Conservation (phyloP, 306 rosid species). For the Lathyrus oleraceus region DNA sequence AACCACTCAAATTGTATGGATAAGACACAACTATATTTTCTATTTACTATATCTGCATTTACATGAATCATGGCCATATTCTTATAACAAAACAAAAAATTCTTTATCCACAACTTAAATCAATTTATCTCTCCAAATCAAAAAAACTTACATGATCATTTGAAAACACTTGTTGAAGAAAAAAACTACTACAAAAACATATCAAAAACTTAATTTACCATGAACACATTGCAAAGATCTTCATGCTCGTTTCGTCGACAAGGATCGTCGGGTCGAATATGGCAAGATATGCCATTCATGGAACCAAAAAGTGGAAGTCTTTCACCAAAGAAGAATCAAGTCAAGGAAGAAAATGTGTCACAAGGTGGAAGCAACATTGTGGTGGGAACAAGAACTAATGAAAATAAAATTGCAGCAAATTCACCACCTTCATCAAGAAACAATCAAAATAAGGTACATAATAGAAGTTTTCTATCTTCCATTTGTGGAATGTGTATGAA, state of each 20-base stretch:
- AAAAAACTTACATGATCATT: conserved; percentile 2
- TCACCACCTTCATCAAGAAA: conserved; percentile 36
- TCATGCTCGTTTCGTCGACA: conserved; percentile 65
- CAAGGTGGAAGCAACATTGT: conserved; percentile 10
- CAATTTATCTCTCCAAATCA: conserved; percentile 1
- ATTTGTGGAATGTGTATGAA: conserved; percentile 55
- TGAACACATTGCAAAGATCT: conserved; percentile 65
- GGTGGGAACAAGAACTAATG: conserved; percentile 23
- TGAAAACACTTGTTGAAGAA: conserved; percentile 12
- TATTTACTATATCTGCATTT: conserved; percentile 37
- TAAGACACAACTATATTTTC: neutral
- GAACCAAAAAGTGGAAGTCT: conserved; percentile 27
- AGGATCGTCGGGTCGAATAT: conserved; percentile 82
- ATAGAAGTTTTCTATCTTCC: conserved; percentile 39
- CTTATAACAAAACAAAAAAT: conserved; percentile 15
- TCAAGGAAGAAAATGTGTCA: conserved; percentile 28
- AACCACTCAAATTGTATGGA: conserved; percentile 27
- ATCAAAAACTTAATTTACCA: neutral
- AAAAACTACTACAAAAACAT: neutral
- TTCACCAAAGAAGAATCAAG: conserved; percentile 14
- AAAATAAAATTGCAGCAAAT: neutral
- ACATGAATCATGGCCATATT: conserved; percentile 15
- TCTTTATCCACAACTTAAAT: neutral
- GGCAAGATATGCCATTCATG: conserved; percentile 45
- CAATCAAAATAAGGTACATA: conserved; percentile 34